Evolutionary conservation across 1,284 basidiomycete species (phyloP).

Genomic region (Phellopilus nigrolimitatus): DNA sequence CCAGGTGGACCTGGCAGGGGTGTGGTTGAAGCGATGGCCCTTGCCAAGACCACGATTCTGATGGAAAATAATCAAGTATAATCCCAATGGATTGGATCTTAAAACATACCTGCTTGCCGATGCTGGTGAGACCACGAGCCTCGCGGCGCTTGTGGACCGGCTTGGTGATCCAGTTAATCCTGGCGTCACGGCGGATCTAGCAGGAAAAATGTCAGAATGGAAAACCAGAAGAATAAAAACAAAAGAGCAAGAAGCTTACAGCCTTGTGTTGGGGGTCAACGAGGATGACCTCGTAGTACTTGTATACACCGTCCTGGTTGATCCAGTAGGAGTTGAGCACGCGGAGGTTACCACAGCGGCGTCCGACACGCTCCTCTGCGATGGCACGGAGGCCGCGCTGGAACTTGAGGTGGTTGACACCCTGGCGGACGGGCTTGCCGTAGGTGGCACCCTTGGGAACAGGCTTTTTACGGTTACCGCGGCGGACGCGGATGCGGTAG

Average conservation of each 20-base stretch:
- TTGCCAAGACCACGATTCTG: constrained; percentile 94
- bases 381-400: constrained; percentile 90
- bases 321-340: constrained; percentile 99
- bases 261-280: constrained; percentile 94
- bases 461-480: constrained; percentile 99
- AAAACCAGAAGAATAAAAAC: constrained; percentile 12
- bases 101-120: constrained; percentile 81
- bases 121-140: constrained; percentile 93
- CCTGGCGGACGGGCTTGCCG: constrained; percentile 99
- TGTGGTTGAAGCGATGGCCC: constrained; percentile 94
- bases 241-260: constrained; percentile 47
- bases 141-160: constrained; percentile 99
- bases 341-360: constrained; percentile 92
- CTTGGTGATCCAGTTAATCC: constrained; percentile 99
- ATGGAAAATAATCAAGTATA: constrained; percentile 1
- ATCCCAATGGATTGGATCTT: not conserved
- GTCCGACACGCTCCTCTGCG: constrained; percentile 98
- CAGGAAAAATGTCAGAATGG: constrained; percentile 11
- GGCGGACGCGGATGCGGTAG: constrained; percentile 96
- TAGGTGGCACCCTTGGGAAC: constrained; percentile 98
- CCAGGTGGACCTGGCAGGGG: constrained; percentile 88
- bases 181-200: constrained; percentile 88
- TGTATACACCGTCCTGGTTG: constrained; percentile 99
- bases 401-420: constrained; percentile 99
- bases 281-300: constrained; percentile 99